A percentile compares a stretch with the other conserved stretches of the same genome.
These are phyloP conservation scores for Baudoinia panamericana DNA, from an alignment of 495 filamentous ascomycete species.

Conservation along the genomic window DNA sequence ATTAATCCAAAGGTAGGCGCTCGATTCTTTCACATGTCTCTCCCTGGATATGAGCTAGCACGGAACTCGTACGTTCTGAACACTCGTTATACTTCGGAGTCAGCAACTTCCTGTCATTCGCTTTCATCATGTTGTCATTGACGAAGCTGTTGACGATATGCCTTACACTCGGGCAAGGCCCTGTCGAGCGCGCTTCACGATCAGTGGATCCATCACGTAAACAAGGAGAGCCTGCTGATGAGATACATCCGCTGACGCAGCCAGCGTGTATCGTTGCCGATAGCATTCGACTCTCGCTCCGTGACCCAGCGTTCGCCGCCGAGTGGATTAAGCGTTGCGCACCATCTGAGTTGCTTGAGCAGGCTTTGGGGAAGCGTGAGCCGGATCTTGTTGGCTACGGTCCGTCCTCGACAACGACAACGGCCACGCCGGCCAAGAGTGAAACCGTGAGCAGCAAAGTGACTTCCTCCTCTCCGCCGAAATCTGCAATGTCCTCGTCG, in stretches of 20 bases:
- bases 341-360: not conserved
- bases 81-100: too few species aligned
- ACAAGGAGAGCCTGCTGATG: too few species aligned
- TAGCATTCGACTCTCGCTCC: slow-evolving; percentile 2
- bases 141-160: slow-evolving; percentile 1
- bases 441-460: not conserved
- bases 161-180: not conserved
- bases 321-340: slow-evolving; percentile 5
- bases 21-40: too few species aligned
- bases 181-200: not conserved
- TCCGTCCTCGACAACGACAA: not conserved
- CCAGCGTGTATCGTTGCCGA: slow-evolving; percentile 1
- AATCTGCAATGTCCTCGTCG: not conserved
- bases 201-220: too few species aligned
- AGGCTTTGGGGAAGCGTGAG: not conserved
- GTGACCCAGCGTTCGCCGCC: slow-evolving; percentile 3
- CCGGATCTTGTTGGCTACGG: not conserved
- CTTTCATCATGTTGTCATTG: slow-evolving; percentile 1
- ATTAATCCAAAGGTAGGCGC: too few species aligned
- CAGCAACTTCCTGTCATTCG: too few species aligned
- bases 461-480: not conserved
- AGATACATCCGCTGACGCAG: not conserved
- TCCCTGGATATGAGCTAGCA: too few species aligned
- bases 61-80: too few species aligned
- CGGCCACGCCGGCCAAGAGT: not conserved